Conservation (phyloP, 331 rosid genomes). For the Telfairia occidentalis region DNA sequence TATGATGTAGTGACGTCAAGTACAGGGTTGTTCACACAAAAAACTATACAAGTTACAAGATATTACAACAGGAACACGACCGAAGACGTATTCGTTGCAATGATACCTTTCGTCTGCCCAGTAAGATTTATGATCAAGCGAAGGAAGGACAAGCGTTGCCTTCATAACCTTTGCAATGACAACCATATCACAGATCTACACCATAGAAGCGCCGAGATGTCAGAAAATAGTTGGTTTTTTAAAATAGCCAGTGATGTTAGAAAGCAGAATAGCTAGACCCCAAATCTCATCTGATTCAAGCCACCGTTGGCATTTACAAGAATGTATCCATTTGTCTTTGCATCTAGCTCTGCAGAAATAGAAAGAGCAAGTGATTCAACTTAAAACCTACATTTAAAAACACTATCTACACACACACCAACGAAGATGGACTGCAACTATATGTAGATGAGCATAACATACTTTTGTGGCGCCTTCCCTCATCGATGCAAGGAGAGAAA, state of each 20-base stretch:
- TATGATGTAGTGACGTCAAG: background rate
- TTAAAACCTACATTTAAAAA: constrained; percentile 19
- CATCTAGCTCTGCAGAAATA: constrained; percentile 43
- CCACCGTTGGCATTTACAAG: constrained; percentile 94
- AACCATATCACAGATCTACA: constrained; percentile 98
- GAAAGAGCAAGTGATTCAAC: background rate
- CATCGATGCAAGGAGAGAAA: constrained; percentile 62
- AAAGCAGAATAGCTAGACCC: constrained; percentile 60
- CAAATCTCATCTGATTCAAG: constrained; percentile 99
- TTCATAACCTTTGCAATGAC: constrained; percentile 86
- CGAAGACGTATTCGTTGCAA: constrained; percentile 5
- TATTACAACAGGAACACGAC: background rate
- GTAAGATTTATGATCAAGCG: constrained; percentile 85
- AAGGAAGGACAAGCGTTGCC: constrained; percentile 91
- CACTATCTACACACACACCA: background rate
- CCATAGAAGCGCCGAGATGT: constrained; percentile 26
- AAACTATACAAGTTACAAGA: background rate
- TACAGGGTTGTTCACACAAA: background rate
- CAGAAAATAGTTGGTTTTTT: constrained; percentile 25
- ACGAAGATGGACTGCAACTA: constrained; percentile 2
- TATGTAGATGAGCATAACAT: constrained; percentile 18
- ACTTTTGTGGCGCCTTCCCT: constrained; percentile 52
- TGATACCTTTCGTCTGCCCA: constrained; percentile 95
- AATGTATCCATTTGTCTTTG: constrained; percentile 70
- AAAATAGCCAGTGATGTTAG: constrained; percentile 16